phyloP scores from a whole-genome alignment of 164 flowering plant species.

The Chimonanthus salicifolius region DNA sequence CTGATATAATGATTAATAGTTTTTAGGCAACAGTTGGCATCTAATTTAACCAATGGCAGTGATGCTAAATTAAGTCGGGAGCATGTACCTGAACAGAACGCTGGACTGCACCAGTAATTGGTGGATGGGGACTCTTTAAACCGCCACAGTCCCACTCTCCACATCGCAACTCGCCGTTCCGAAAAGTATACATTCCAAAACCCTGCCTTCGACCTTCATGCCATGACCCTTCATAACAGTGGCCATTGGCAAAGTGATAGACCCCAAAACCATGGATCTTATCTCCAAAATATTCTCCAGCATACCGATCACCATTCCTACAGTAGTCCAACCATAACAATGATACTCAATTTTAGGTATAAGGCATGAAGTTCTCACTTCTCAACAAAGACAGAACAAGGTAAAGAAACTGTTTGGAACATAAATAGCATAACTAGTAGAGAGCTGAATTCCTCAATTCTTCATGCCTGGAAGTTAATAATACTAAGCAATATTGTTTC shows the following conservation, averaged over 20 bases:
- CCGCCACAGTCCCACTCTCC: constrained; percentile 86
- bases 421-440: neutral
- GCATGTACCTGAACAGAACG: constrained; percentile 68
- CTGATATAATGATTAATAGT: too few relatives aligned
- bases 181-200: constrained; percentile 79
- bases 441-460: neutral
- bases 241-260: constrained; percentile 91
- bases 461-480: neutral
- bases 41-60: neutral
- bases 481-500: neutral
- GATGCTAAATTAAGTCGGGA: neutral
- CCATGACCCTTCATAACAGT: constrained; percentile 96
- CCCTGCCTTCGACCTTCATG: constrained; percentile 97
- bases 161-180: constrained; percentile 63
- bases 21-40: too few relatives aligned
- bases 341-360: neutral
- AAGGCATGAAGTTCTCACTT: neutral
- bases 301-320: constrained; percentile 88
- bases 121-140: constrained; percentile 48
- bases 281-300: constrained; percentile 96
- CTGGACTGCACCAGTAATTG: constrained; percentile 50
- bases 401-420: neutral
- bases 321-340: neutral
- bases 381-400: neutral
- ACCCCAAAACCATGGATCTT: constrained; percentile 96